A percentile compares a stretch with the other conserved stretches of the same genome.
phyloP scores from a whole-genome alignment of 441 rosid genomes.

The Mallotus repandus region DNA sequence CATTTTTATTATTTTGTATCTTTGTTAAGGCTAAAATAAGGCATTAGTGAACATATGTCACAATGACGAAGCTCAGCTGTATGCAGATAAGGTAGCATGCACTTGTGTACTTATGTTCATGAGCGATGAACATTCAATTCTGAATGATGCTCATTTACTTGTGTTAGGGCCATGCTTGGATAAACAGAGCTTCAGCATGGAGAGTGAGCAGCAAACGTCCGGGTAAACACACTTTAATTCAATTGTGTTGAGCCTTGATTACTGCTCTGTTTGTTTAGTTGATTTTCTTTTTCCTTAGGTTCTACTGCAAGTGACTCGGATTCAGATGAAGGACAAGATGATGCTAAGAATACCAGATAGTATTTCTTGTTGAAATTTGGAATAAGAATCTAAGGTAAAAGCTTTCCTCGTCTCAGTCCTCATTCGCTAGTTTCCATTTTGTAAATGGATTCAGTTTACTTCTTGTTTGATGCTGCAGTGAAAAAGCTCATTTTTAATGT shows the following conservation, averaged over 20 bases:
- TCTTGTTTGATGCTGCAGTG: background rate
- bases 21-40: background rate
- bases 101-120: background rate
- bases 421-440: background rate
- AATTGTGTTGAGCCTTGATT: background rate
- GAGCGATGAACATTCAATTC: conserved; percentile 3
- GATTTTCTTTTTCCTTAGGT: conserved; percentile 37
- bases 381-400: conserved; percentile 17
- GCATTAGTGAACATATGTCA: background rate
- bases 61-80: background rate
- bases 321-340: conserved; percentile 46
- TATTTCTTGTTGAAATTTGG: background rate
- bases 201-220: conserved; percentile 63
- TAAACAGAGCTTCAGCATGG: conserved; percentile 70
- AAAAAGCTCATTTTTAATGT: background rate
- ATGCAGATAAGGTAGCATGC: too few species aligned
- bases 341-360: conserved; percentile 19
- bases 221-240: conserved; percentile 35
- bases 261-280: conserved; percentile 11
- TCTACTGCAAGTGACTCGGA: conserved; percentile 75
- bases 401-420: background rate
- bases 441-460: conserved; percentile 3
- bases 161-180: conserved; percentile 70
- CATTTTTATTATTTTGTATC: background rate
- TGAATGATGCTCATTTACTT: conserved; percentile 8